Percentiles rank a stretch among this genome's conserved stretches.
phyloP scores from a whole-genome alignment of 306 rosid species.

The Cicer judaicum region DNA sequence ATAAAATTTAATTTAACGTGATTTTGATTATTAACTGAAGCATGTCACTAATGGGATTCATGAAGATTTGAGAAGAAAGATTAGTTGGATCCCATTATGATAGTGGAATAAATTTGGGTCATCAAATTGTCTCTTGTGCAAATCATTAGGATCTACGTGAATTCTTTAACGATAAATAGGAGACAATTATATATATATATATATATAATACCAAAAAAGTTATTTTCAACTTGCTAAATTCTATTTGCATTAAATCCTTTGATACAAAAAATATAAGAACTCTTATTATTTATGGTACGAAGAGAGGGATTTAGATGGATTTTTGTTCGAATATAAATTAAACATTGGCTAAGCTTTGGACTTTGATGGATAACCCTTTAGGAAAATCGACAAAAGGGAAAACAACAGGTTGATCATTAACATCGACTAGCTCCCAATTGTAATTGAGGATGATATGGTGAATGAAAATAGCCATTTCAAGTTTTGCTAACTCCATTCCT shows the following conservation, averaged over 20 bases:
- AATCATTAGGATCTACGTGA: no score
- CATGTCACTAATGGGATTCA: no score
- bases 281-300: neutral
- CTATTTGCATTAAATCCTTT: no score
- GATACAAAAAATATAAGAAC: neutral
- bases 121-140: no score
- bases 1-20: no score
- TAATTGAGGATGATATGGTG: conserved; percentile 86
- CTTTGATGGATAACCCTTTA: conserved; percentile 75
- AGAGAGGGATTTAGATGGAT: neutral
- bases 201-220: no score
- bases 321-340: conserved; percentile 1
- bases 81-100: no score
- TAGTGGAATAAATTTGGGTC: no score
- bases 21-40: no score
- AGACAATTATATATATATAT: no score
- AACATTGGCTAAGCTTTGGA: conserved; percentile 48
- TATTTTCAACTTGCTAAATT: neutral
- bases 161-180: no score
- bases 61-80: no score
- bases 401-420: conserved; percentile 64
- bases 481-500: conserved; percentile 88
- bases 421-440: conserved; percentile 69
- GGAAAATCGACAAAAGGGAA: conserved; percentile 90
- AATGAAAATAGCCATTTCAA: conserved; percentile 94